These are phyloP conservation scores for Neofusicoccum sp. DNA, from an alignment of 2,329 filamentous ascomycete species.

Conservation along the genomic window DNA sequence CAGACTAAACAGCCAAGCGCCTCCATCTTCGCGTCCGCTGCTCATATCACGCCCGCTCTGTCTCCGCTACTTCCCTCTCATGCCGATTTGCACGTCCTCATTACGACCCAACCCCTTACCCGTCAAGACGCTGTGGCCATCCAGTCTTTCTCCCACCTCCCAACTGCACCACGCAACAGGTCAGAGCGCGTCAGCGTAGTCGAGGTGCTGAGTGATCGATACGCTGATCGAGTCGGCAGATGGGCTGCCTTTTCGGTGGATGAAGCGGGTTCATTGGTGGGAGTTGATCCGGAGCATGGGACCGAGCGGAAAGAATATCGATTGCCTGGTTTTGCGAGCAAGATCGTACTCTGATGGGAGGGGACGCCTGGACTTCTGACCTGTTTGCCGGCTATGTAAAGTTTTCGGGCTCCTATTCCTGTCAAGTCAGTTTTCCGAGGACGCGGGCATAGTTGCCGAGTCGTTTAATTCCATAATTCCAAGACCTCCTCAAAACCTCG, in stretches of 20 bases:
- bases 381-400: not conserved
- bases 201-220: slow-evolving; percentile 49
- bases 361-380: not conserved
- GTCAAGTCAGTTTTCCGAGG: no score
- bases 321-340: slow-evolving; percentile 5
- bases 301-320: not conserved
- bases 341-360: not conserved
- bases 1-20: slow-evolving; percentile 26
- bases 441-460: no score
- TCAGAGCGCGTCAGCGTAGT: slow-evolving; percentile 39
- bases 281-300: not conserved
- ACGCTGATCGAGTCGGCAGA: slow-evolving; percentile 38
- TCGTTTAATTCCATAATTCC: no score
- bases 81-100: slow-evolving; percentile 45
- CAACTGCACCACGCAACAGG: slow-evolving; percentile 3
- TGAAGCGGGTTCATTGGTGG: not conserved
- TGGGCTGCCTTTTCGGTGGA: slow-evolving; percentile 34
- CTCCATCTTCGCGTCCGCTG: slow-evolving; percentile 44
- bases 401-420: no score
- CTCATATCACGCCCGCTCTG: slow-evolving; percentile 39
- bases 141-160: slow-evolving; percentile 26
- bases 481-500: not conserved
- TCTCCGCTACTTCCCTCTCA: slow-evolving; percentile 38
- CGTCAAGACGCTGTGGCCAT: slow-evolving; percentile 38
- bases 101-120: slow-evolving; percentile 40